Conservation (phyloP, 2,329 filamentous ascomycete species). For the Talaromyces islandicus region DNA sequence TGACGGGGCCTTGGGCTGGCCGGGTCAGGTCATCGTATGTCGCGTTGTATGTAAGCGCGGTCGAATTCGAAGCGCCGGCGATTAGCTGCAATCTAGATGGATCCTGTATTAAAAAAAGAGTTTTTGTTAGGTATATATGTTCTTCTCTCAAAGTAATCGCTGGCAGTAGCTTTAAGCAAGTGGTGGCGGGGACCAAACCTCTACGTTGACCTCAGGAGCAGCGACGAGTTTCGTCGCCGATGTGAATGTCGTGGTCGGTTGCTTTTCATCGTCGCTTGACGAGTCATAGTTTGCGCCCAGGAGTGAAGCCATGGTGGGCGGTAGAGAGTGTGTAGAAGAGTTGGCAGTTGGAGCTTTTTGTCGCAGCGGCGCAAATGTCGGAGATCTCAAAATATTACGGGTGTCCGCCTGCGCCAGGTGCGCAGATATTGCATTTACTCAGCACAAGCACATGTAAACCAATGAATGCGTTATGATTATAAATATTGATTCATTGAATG, state of each 20-base stretch:
- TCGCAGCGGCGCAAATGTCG: neutral
- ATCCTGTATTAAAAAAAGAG: conserved; percentile 39
- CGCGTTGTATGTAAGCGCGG: conserved; percentile 47
- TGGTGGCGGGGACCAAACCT: conserved; percentile 45
- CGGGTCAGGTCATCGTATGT: conserved; percentile 68
- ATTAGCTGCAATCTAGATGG: conserved; percentile 46
- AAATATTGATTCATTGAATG: neutral
- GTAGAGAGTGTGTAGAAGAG: neutral
- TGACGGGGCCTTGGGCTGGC: conserved; percentile 61
- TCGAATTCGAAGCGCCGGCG: conserved; percentile 44
- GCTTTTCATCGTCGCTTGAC: conserved; percentile 43
- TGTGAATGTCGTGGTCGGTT: conserved; percentile 19
- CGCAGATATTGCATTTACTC: neutral
- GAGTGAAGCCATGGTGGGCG: conserved; percentile 35
- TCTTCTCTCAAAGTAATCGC: neutral
- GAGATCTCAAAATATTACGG: conserved; percentile 11
- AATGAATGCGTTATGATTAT: neutral
- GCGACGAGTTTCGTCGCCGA: conserved; percentile 38
- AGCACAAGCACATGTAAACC: neutral
- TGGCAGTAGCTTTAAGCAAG: neutral
- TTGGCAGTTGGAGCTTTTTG: neutral
- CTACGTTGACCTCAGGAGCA: conserved; percentile 50
- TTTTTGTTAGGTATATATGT: conserved; percentile 28
- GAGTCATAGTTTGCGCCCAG: conserved; percentile 41
- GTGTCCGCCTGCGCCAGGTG: neutral